A percentile compares a stretch with the other conserved stretches of the same genome.
Conservation (phyloP, 192 early-diverging fungal genomes). For the Kickxella alabastrina region DNA sequence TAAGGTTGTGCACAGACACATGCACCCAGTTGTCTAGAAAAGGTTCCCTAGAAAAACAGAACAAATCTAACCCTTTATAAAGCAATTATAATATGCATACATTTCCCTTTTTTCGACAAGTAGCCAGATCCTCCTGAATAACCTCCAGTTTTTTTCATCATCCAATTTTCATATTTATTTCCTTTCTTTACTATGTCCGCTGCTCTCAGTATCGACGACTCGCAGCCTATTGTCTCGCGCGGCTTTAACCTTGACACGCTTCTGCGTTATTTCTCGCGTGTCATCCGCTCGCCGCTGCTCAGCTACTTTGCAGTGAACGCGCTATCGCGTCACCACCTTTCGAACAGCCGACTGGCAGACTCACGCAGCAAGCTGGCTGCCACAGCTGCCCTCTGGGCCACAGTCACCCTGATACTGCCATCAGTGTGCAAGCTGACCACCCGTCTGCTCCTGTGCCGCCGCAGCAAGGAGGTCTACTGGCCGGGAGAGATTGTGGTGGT, state of each 20-base stretch:
- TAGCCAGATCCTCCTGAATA: too few species aligned
- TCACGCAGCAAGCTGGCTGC: slow-evolving; percentile 20
- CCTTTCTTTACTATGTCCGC: too few species aligned
- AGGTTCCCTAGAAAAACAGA: too few species aligned
- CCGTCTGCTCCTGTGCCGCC: slow-evolving; percentile 6
- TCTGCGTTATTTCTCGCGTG: slow-evolving; percentile 26
- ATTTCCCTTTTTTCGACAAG: too few species aligned
- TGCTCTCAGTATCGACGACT: slow-evolving; percentile 29
- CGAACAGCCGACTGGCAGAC: background rate
- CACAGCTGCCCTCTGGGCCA: slow-evolving; percentile 28
- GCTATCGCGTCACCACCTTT: slow-evolving; percentile 8
- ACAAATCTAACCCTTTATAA: too few species aligned
- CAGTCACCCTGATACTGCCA: slow-evolving; percentile 25
- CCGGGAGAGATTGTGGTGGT: slow-evolving; percentile 33
- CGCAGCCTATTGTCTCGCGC: slow-evolving; percentile 40
- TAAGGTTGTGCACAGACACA: too few species aligned
- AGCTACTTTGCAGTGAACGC: slow-evolving; percentile 30
- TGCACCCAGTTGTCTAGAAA: too few species aligned
- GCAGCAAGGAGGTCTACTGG: slow-evolving; percentile 29
- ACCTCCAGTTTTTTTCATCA: too few species aligned
- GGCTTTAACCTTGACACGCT: slow-evolving; percentile 42
- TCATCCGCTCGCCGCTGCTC: slow-evolving; percentile 22
- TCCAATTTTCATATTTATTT: too few species aligned
- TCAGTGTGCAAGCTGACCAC: slow-evolving; percentile 9
- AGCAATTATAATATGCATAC: too few species aligned